Evolutionary conservation across 352 stramenopile genomes (phyloP), one percentile per base, ranked within the genome.

Genomic region (Halophytophthora polymorphica): DNA sequence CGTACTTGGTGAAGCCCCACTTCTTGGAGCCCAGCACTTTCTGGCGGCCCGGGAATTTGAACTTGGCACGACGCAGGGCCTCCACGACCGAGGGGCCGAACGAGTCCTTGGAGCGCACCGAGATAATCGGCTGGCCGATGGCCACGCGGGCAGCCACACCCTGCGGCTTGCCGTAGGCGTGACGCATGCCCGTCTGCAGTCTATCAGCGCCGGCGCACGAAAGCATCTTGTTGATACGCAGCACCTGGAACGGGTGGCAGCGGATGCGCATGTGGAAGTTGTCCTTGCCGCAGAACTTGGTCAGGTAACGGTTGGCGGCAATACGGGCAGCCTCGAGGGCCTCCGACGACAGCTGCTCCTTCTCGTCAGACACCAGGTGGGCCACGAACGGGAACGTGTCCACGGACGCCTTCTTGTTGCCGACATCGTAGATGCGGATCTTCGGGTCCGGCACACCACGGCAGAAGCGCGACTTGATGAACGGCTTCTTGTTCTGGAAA

Each of bases 401-500:
- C 23, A 99, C 97, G 31, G 86, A 90, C 36, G 96, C 96, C 73
- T 97, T 98, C 82, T 99, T 99, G 86, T 97, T 97, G 63, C 97
- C 97, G 35, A 98, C 93, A 77, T 99, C 97, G 82, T 98, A 99
- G 79, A 99, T 99, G 56, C 95, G 88, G 77, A 99, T 99, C 86
- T 93, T 93, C 38, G 83, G 70, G 71, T 93, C 88, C 39, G 97
- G 97, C 51, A 99, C 97, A 95, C 97, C 97, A 83, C 97, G 96
- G 75, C 96, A 99, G 86, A 98, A 99, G 61, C 97, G 93, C 50
- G 94, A 99, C 91, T 99, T 99, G 84, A 99, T 99, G 89, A 99
- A 99, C 45, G 97, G 97, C 87, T 99, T 99, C 96, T 99, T 99
- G 95, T 99, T 99, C 83, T 99, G 95, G 93, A 99, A 99, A 76